These are phyloP conservation scores for Paecilomyces dactylethromorphus DNA, from an alignment of 2,329 filamentous ascomycete species.

Conservation along the genomic window DNA sequence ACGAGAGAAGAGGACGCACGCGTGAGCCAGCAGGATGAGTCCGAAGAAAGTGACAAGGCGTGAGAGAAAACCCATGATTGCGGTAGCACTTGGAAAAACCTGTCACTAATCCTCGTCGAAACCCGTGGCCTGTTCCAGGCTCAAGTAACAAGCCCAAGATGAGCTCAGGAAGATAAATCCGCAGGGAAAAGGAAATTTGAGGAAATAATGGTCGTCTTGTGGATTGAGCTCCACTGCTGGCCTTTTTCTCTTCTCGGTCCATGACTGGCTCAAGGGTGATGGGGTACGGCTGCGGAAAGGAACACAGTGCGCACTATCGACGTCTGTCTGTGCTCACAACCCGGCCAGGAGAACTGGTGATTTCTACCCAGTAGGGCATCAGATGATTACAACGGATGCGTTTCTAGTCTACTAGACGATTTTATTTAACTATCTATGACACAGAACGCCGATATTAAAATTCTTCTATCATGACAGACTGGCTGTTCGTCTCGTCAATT, in stretches of 20 bases:
- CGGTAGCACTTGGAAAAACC: neutral
- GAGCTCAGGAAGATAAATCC: neutral
- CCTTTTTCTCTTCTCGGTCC: neutral
- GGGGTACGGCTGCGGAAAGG: conserved; percentile 2
- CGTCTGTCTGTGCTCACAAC: neutral
- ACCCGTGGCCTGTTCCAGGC: neutral
- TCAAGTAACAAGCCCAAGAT: neutral
- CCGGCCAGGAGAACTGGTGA: neutral
- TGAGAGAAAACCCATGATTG: conserved; percentile 63
- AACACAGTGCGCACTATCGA: conserved; percentile 3
- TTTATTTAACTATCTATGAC: neutral
- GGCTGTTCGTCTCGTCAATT: conserved; percentile 4
- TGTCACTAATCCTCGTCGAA: neutral
- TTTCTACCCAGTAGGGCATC: too few relatives aligned
- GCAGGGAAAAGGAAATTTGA: neutral
- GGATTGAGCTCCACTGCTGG: neutral
- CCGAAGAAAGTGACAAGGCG: conserved; percentile 67
- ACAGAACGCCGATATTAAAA: neutral
- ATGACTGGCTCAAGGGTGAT: neutral
- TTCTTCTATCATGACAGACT: neutral
- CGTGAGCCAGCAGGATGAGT: conserved; percentile 72
- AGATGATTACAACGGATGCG: neutral
- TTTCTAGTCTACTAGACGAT: neutral
- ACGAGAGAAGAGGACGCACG: conserved; percentile 53
- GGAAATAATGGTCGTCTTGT: neutral